Conservation (phyloP, 1,284 basidiomycete species). For the Lentinula novae-zelandiae region DNA sequence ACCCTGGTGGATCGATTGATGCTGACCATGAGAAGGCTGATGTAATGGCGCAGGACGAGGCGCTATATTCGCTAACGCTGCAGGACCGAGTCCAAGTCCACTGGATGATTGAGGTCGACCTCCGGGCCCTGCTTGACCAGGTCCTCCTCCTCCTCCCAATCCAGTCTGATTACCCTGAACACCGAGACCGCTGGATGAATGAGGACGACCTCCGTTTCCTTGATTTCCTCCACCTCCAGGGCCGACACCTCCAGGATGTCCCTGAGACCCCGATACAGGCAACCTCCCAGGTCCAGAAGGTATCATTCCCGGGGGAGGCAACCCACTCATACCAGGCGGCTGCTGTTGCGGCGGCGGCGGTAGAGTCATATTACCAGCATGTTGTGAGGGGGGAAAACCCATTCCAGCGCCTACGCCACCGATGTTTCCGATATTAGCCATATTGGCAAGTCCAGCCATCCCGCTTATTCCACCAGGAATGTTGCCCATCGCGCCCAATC, state of each 20-base stretch:
- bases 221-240: neutral
- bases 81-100: neutral
- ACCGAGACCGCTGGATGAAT: neutral
- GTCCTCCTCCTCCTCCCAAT: neutral
- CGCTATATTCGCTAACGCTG: neutral
- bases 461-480: too few relatives aligned
- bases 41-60: neutral
- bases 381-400: too few relatives aligned
- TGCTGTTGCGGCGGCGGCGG: too few relatives aligned
- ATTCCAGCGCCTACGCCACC: too few relatives aligned
- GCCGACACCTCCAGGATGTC: neutral
- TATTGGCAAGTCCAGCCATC: too few relatives aligned
- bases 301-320: too few relatives aligned
- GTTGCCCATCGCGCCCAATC: too few relatives aligned
- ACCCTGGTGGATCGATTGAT: too few relatives aligned
- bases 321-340: too few relatives aligned
- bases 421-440: too few relatives aligned
- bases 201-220: neutral
- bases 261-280: neutral
- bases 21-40: neutral
- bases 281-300: neutral
- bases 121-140: neutral
- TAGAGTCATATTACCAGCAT: too few relatives aligned
- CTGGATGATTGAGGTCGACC: neutral
- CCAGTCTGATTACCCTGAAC: neutral